phyloP scores from a whole-genome alignment of 345 rosid species.

The Acer saccharum region DNA sequence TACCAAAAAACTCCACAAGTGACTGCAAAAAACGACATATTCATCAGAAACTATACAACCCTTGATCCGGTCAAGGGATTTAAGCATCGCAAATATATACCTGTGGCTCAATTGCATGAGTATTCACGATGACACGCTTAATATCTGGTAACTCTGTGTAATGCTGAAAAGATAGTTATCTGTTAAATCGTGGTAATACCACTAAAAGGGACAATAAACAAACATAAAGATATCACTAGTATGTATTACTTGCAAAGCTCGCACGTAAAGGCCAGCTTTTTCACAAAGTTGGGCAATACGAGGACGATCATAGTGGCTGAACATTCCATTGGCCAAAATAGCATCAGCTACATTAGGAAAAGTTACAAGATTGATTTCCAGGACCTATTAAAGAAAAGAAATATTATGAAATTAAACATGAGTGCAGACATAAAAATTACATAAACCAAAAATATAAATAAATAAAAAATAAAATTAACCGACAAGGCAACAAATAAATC shows the following conservation, averaged over 20 bases:
- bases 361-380: conserved; percentile 97
- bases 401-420: conserved; percentile 15
- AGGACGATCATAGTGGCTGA: conserved; percentile 96
- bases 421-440: conserved; percentile 8
- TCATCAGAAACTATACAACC: conserved; percentile 20
- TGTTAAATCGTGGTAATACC: conserved; percentile 10
- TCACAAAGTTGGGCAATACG: conserved; percentile 98
- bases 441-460: neutral
- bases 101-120: conserved; percentile 99
- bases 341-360: conserved; percentile 99
- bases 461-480: neutral
- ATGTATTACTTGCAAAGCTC: conserved; percentile 81
- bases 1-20: conserved; percentile 96
- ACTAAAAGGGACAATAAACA: neutral
- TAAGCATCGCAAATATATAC: conserved; percentile 39
- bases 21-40: conserved; percentile 51
- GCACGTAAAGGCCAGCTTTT: conserved; percentile 93
- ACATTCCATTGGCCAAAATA: conserved; percentile 96
- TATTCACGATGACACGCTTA: conserved; percentile 97
- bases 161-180: conserved; percentile 64
- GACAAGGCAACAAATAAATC: neutral
- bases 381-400: conserved; percentile 55
- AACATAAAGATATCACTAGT: conserved; percentile 4
- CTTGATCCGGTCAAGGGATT: conserved; percentile 16
- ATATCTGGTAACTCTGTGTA: conserved; percentile 94